phyloP scores from a whole-genome alignment of 805 yeast genomes.

The Candida sonorensis region DNA sequence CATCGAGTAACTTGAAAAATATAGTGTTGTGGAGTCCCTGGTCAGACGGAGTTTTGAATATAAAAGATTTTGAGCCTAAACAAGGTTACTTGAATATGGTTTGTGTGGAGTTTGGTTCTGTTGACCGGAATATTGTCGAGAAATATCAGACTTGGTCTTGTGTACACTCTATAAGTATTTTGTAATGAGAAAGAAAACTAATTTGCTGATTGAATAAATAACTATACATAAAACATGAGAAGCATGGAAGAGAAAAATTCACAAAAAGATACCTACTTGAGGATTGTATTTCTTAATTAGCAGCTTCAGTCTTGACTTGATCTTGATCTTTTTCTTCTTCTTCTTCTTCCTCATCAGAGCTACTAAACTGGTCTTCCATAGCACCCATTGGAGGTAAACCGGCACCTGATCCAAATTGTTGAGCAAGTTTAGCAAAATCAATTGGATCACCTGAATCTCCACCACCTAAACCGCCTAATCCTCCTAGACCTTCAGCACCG shows the following conservation, averaged over 20 bases:
- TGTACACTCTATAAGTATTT: conserved; percentile 7
- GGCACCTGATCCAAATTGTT: conserved; percentile 29
- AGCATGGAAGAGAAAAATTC: too few relatives aligned
- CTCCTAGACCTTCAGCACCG: too few relatives aligned
- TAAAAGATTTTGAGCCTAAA: conserved; percentile 16
- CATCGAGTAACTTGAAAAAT: conserved; percentile 8
- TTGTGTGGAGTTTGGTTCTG: conserved; percentile 17
- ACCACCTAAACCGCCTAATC: too few relatives aligned
- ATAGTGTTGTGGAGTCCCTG: conserved; percentile 19
- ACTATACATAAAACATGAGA: too few relatives aligned
- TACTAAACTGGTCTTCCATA: conserved; percentile 20
- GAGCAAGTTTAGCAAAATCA: conserved; percentile 23
- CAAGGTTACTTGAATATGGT: conserved; percentile 11
- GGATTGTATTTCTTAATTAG: conserved; percentile 1
- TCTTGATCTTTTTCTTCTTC: conserved; percentile 14
- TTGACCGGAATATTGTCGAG: conserved; percentile 6
- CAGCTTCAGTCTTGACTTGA: conserved; percentile 1
- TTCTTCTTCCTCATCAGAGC: conserved; percentile 24
- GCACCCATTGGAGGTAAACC: conserved; percentile 46
- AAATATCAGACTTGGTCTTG: conserved; percentile 11
- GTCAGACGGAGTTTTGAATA: conserved; percentile 8
- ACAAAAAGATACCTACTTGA: too few relatives aligned
- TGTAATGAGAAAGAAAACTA: conserved; percentile 1
- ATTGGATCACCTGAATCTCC: conserved; percentile 12
- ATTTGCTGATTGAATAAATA: too few relatives aligned